Base-by-base conservation (phyloP, 139 green algal genomes). In the Chlorella sp. region DNA sequence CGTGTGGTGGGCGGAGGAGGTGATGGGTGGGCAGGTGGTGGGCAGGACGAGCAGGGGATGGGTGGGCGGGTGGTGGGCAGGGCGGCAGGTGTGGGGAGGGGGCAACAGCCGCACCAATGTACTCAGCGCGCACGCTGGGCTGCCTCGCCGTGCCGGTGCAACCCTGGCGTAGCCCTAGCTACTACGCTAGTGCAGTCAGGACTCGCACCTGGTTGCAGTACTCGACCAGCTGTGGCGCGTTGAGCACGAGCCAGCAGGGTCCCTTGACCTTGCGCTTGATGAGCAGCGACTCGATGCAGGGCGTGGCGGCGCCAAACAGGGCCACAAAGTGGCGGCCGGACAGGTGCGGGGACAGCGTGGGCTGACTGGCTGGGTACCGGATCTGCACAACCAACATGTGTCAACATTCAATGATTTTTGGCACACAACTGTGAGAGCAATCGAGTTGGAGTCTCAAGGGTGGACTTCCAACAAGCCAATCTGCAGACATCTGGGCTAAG, bases 241-340 rank as follows among this genome's bases (percentile, higher is more conserved):
- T 55, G 3, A 99, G 42, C 1, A 69, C 49, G 5, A 97, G 62
- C 95, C 95, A 99, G 71, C 73, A 77, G 6, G 95, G 93, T 3
- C 96, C 95, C 88, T 92, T 97, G 51, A 99, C 67, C 50, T 80
- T 77, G 6, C 95, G 83, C 90, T 98, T 99, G 22, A 99, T 65
- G 67, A 94, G 67, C 42, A 99, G 69, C 1, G 86, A 74, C 90
- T 99, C 95, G 50, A 98, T 83, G 27, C 71, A 63, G 14, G 49
- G 30, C 75, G 93, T 82, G 60, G 89, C 75, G 67, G 79, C 51
- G 67, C 91, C 93, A 62, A 97, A 86, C 14, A 96, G 69, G 23
- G 72, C 70, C 2, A 69, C 55, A 49, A 72, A 75, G 35, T 51
- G 64, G 23, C 17, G 30, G 62, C 73, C 71, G 10, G 67, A 73